Percentiles rank a stretch among this genome's conserved stretches.
phyloP scores from a whole-genome alignment of 257 asterid genomes.

The Prunella vulgaris region DNA sequence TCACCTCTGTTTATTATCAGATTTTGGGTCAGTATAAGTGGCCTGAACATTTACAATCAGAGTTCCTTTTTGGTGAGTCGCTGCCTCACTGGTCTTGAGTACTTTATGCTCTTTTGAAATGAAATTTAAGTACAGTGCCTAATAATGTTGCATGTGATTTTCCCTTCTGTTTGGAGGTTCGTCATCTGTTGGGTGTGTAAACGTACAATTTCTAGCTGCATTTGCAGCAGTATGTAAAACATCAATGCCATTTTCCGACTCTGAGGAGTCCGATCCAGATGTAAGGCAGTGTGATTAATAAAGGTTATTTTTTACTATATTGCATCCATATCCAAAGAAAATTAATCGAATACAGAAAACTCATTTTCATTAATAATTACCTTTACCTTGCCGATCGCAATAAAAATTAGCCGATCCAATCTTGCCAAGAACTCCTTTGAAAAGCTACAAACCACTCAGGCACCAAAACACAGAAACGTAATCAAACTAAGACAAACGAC shows the following conservation, averaged over 20 bases:
- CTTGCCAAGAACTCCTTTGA: no score
- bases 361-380: no score
- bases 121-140: conserved; percentile 5
- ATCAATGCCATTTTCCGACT: conserved; percentile 53
- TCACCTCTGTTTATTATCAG: conserved; percentile 34
- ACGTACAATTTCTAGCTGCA: conserved; percentile 80
- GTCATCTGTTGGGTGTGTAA: conserved; percentile 75
- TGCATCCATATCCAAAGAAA: no score
- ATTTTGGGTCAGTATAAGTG: conserved; percentile 72
- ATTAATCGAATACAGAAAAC: no score
- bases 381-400: no score
- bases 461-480: not conserved
- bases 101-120: not conserved
- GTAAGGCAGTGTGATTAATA: conserved; percentile 37
- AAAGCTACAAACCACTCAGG: not conserved
- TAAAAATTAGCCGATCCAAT: no score
- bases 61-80: conserved; percentile 62
- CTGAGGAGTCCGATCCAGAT: conserved; percentile 91
- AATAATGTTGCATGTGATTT: conserved; percentile 9
- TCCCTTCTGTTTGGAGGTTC: conserved; percentile 44
- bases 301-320: conserved; percentile 10
- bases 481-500: not conserved
- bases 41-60: conserved; percentile 88
- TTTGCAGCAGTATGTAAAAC: conserved; percentile 87
- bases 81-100: conserved; percentile 24